Evolutionary conservation across 805 yeast species (phyloP).

Genomic region (Debaryomyces tyrocola): DNA sequence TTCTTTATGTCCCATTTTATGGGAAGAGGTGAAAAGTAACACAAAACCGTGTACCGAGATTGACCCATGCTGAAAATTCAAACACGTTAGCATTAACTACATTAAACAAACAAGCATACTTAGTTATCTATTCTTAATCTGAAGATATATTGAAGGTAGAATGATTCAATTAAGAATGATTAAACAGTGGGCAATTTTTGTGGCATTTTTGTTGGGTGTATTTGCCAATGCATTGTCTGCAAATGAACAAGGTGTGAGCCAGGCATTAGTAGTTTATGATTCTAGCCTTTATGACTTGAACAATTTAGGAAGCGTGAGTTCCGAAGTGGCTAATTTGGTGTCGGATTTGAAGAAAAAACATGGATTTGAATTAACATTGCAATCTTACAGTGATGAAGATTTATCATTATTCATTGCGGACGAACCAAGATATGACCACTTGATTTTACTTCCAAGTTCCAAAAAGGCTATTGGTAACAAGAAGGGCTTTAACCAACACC

Average conservation of each 20-base stretch:
- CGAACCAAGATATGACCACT: conserved; percentile 24
- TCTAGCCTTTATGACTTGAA: conserved; percentile 22
- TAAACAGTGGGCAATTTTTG: conserved; percentile 7
- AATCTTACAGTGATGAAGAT: conserved; percentile 23
- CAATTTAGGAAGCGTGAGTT: conserved; percentile 10
- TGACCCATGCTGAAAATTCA: conserved; percentile 1
- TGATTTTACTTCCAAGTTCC: conserved; percentile 35
- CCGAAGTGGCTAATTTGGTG: conserved; percentile 21
- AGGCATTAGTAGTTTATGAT: conserved; percentile 36
- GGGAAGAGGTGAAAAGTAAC: not conserved
- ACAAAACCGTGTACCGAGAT: not conserved
- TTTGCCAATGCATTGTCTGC: conserved; percentile 5
- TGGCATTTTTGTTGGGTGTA: conserved; percentile 5
- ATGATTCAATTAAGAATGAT: conserved; percentile 3
- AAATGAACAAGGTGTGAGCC: conserved; percentile 3
- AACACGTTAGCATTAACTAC: conserved; percentile 3
- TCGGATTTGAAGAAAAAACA: conserved; percentile 18
- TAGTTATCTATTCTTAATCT: not conserved
- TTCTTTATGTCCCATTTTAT: not conserved
- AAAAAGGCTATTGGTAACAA: conserved; percentile 34
- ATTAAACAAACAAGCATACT: not conserved
- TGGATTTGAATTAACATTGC: conserved; percentile 15
- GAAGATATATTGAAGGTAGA: not conserved
- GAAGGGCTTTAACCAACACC: conserved; percentile 27
- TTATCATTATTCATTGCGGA: conserved; percentile 24